Evolutionary conservation across 345 rosid species (phyloP), one percentile per base, ranked within the genome.

Genomic region (Kernera saxatilis): DNA sequence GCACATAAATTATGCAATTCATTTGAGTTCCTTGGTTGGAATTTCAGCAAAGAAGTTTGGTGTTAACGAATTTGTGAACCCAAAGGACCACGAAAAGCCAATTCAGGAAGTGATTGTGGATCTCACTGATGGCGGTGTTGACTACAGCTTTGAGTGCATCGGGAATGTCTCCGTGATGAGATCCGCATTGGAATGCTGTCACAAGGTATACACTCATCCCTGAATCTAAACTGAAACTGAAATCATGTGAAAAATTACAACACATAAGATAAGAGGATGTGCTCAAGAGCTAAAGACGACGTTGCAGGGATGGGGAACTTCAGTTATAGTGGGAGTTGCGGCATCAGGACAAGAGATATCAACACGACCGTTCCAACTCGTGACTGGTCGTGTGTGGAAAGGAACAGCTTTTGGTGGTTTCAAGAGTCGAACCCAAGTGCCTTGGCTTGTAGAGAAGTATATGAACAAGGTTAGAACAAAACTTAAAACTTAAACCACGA

Each of bases 351-450:
- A 94, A 80, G 99, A 94, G 82, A 89, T 94, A 57, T 80, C 89
- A 32, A 94, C 99, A 18, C 90, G 98, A 22, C 99, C 99, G 8
- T 94, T 94, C 85, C 97, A 94, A 82, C 83, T 94, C 66, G 99
- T 94, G 75, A 95, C 98, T 2, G 99, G 99, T 5, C 99, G 99
- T 67, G 99, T 95, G 12, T 95, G 97, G 99, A 95, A 90, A 83
- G 99, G 99, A 82, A 92, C 97, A 65, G 99, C 97, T 49, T 95
- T 95, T 74, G 99, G 99, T 56, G 99, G 98, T 66, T 95, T 95
- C 84, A 95, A 95, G 96, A 95, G 98, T 91, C 93, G 98, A 72
- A 83, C 96, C 17, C 98, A 95, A 67, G 99, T 95, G 79, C 99
- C 99, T 23, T 83, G 92, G 99, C 97, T 95, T 40, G 99, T 95